phyloP scores from a whole-genome alignment of 73 alveolate genomes.

The Uronychia binucleata region DNA sequence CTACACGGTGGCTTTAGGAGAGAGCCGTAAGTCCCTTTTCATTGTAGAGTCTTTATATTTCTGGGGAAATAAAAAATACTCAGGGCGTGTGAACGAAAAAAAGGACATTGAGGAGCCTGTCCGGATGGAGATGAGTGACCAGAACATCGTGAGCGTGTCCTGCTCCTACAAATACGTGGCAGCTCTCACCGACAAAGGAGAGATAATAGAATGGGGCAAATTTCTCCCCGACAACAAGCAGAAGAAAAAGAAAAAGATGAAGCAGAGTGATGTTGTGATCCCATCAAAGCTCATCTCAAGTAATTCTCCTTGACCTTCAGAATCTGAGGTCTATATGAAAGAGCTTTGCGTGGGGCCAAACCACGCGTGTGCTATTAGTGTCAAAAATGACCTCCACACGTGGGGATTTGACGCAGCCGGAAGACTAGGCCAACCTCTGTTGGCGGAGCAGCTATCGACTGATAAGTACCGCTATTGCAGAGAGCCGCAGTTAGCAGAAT shows the following conservation, averaged over 20 bases:
- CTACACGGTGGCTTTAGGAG: constrained; percentile 7
- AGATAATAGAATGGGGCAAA: constrained; percentile 50
- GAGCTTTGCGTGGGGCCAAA: constrained; percentile 75
- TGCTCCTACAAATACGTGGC: constrained; percentile 27
- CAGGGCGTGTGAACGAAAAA: background rate
- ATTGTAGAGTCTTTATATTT: constrained; percentile 11
- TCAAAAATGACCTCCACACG: constrained; percentile 67
- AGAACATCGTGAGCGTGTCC: constrained; percentile 26
- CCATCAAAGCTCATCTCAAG: background rate
- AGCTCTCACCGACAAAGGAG: constrained; percentile 46
- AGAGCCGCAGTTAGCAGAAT: constrained; percentile 34
- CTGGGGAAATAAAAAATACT: constrained; percentile 48
- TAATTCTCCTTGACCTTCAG: constrained; percentile 15
- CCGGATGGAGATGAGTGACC: background rate
- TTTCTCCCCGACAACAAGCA: constrained; percentile 22
- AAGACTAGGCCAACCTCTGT: constrained; percentile 64
- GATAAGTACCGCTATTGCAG: background rate
- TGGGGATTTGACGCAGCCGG: constrained; percentile 88
- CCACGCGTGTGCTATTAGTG: constrained; percentile 82
- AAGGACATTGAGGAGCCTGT: constrained; percentile 54
- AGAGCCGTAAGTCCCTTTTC: background rate
- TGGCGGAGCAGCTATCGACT: background rate
- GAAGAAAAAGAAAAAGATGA: constrained; percentile 9
- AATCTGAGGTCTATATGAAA: constrained; percentile 73
- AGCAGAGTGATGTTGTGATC: background rate